A percentile compares a stretch with the other conserved stretches of the same genome.
phyloP scores from a whole-genome alignment of 2,329 filamentous ascomycete genomes.

The Colletotrichum sp. region DNA sequence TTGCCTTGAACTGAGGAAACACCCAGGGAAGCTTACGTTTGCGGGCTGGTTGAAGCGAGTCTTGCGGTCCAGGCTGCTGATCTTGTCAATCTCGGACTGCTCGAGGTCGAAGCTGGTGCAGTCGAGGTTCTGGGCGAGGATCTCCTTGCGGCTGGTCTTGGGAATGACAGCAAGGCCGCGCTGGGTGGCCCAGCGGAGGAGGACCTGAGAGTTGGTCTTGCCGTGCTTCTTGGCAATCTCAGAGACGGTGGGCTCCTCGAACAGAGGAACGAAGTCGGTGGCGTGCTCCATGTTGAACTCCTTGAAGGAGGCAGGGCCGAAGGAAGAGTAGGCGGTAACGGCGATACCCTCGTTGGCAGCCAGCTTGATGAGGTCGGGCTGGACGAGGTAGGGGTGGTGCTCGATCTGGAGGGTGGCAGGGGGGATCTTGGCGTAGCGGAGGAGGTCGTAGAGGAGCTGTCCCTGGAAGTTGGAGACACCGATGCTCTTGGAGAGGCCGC shows the following conservation, averaged over 20 bases:
- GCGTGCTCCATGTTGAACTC: constrained; percentile 78
- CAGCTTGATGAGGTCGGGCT: constrained; percentile 72
- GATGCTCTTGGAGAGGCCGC: constrained; percentile 73
- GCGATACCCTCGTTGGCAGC: constrained; percentile 73
- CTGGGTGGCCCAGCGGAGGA: constrained; percentile 89
- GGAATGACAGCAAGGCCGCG: constrained; percentile 81
- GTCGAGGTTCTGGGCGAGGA: constrained; percentile 71
- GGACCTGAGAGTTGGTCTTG: constrained; percentile 79
- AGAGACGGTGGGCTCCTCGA: constrained; percentile 72
- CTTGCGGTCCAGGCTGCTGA: constrained; percentile 67
- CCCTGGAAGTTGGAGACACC: constrained; percentile 86
- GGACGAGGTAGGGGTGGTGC: constrained; percentile 88
- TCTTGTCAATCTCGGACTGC: constrained; percentile 69
- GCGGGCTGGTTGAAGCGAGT: constrained; percentile 81
- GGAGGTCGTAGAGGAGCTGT: constrained; percentile 77
- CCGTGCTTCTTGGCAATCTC: constrained; percentile 70
- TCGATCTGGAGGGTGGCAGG: constrained; percentile 86
- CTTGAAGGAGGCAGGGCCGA: constrained; percentile 79
- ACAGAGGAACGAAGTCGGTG: constrained; percentile 68
- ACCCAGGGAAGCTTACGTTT: constrained; percentile 57
- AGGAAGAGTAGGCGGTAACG: constrained; percentile 84
- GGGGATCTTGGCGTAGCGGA: constrained; percentile 76
- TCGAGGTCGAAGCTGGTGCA: constrained; percentile 70
- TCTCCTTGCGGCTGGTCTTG: constrained; percentile 65
- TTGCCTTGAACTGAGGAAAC: background rate